Evolutionary conservation across 2,329 filamentous ascomycete species (phyloP), one percentile per base, ranked within the genome.

Genomic region (Ophiostoma sp.): DNA sequence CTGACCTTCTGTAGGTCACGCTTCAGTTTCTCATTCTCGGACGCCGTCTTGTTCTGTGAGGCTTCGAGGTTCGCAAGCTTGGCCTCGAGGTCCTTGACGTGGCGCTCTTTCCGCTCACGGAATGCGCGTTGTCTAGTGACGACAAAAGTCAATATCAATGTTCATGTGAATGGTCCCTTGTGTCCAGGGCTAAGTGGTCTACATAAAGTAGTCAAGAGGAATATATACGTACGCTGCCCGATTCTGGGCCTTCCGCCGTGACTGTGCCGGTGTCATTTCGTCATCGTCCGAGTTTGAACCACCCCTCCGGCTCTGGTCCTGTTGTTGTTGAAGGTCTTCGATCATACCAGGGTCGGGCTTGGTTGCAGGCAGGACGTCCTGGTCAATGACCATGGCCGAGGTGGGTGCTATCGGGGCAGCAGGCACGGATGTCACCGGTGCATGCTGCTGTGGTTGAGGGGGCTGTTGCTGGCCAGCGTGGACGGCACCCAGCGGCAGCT

Each of bases 21-120:
- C 82, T 93, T 95, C 36, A 98, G 85, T 45, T 92, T 90, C 81
- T 97, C 93, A 80, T 98, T 98, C 81, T 98, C 95, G 61, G 91
- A 89, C 55, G 91, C 88, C 0, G 96, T 88, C 45, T 89, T 87
- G 72, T 90, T 88, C 70, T 93, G 92, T 69, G 91, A 90, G 74
- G 90, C 89, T 80, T 97, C 92, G 42, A 98, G 89, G 68, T 85
- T 87, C 69, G 89, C 91, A 36, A 98, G 90, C 81, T 97, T 96
- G 73, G 90, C 89, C 82, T 98, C 95, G 31, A 98, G 90, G 75
- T 98, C 94, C 81, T 95, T 95, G 75, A 98, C 94, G 79, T 82
- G 95, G 73, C 91, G 92, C 81, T 98, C 95, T 82, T 98, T 98
- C 77, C 95, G 92, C 82, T 98, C 95, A 75, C 95, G 93, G 82